Evolutionary conservation across 2,329 filamentous ascomycete species (phyloP), one percentile per base, ranked within the genome.

Genomic region (Lachnellula hyalina): DNA sequence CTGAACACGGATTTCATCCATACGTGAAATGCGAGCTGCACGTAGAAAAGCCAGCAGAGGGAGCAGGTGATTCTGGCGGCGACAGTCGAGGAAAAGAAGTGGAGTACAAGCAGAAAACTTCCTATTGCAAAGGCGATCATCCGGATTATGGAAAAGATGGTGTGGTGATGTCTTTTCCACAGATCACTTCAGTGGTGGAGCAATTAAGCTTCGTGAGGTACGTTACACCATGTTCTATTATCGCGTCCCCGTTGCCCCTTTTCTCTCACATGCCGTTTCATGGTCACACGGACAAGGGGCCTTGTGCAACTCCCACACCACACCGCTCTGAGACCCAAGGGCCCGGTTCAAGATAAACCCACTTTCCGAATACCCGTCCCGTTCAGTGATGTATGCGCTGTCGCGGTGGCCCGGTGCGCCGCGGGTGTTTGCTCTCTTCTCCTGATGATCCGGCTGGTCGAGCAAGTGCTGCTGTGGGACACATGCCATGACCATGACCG

Each of bases 21-120:
- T 82, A 88, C 56, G 80, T 96, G 64, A 90, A 87, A 68, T 86
- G 86, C 59, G 87, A 94, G 68, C 72, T 96, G 53, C 90, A 95
- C 69, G 83, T 92, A 15, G 90, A 94, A 67, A 87, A 77, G 57
- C 67, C 69, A 7, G 71, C 71, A 56, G 77, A 71, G 58, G 54
- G 53, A 14, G 55, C 55, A 56, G 62, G 64, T 56, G 65, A 71
- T 48, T 50, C 66, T 46, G 66, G 72, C 14, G 67, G 72, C 15
- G 67, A 71, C 21, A 73, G 75, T 5, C 75, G 77, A 59, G 74
- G 76, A 54, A 81, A 83, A 61, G 78, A 80, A 57, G 74, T 75
- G 48, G 78, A 78, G 44, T 84, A 79, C 74, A 86, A 86, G 66
- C 75, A 77, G 57, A 77, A 77, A 65, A 86, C 82, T 7, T 73